phyloP scores from a whole-genome alignment of 106 monocot species.

The Allium sativum region DNA sequence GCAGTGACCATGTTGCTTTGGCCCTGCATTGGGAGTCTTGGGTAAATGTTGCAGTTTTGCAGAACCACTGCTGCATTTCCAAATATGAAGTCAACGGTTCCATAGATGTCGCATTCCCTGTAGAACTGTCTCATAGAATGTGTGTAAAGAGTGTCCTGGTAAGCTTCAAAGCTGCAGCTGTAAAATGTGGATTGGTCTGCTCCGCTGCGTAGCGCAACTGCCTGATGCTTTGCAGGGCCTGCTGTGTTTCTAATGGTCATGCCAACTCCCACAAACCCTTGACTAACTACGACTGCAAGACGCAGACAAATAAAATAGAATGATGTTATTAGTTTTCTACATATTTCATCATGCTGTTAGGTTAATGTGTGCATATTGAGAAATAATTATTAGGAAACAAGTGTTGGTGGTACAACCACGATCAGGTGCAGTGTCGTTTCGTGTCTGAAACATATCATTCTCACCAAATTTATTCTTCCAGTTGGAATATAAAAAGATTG shows the following conservation, averaged over 20 bases:
- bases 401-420: no score
- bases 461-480: no score
- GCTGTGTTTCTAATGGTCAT: conserved; percentile 30
- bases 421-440: no score
- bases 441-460: no score
- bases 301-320: no score
- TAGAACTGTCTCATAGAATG: conserved; percentile 33
- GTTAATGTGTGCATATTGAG: no score
- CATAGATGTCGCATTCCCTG: conserved; percentile 33
- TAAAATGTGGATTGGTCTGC: conserved; percentile 26
- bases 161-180: conserved; percentile 29
- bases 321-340: no score
- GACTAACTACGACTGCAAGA: not conserved
- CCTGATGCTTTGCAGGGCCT: conserved; percentile 27
- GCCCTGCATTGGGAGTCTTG: conserved; percentile 10
- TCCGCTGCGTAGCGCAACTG: conserved; percentile 25
- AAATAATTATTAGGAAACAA: no score
- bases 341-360: no score
- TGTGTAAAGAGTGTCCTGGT: conserved; percentile 35
- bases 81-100: conserved; percentile 54
- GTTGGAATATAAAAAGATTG: no score
- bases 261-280: not conserved
- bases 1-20: conserved; percentile 28
- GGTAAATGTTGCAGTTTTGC: conserved; percentile 35
- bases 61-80: conserved; percentile 31